Conservation (phyloP, 2,329 filamentous ascomycete genomes). For the Pestalotiopsis sp. region DNA sequence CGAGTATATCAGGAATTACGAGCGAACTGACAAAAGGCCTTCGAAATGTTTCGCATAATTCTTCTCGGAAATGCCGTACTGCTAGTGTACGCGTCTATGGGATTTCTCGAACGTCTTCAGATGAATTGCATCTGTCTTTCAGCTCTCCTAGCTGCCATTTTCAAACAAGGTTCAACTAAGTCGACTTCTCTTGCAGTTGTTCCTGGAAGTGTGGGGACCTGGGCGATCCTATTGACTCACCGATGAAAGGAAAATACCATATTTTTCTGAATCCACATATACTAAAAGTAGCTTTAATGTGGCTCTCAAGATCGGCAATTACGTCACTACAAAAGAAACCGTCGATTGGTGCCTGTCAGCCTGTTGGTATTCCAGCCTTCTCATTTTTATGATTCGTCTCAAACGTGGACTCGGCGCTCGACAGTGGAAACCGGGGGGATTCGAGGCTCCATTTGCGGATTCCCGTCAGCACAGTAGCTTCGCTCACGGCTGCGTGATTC, state of each 20-base stretch:
- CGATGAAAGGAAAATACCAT: neutral
- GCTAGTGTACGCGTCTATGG: too few species aligned
- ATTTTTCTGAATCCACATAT: neutral
- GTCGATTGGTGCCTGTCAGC: neutral
- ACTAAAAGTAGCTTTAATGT: neutral
- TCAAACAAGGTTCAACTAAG: neutral
- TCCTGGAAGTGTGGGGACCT: neutral
- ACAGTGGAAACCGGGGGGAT: neutral
- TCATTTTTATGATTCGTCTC: neutral
- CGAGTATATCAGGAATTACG: too few species aligned
- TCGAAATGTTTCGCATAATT: too few species aligned
- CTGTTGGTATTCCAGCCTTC: conserved; percentile 5
- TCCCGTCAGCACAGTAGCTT: conserved; percentile 8
- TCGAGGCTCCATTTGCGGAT: neutral
- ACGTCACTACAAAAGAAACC: conserved; percentile 5
- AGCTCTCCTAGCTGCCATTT: neutral
- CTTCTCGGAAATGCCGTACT: too few species aligned
- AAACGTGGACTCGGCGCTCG: too few species aligned
- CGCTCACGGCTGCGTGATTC: neutral
- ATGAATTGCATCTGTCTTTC: neutral
- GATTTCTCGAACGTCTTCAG: too few species aligned
- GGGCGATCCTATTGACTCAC: neutral
- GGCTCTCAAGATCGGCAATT: conserved; percentile 2
- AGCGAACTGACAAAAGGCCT: too few species aligned
- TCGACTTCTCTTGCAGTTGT: neutral